These are phyloP conservation scores for Sarocladium kiliense DNA, from an alignment of 2,329 filamentous ascomycete species.

Conservation along the genomic window DNA sequence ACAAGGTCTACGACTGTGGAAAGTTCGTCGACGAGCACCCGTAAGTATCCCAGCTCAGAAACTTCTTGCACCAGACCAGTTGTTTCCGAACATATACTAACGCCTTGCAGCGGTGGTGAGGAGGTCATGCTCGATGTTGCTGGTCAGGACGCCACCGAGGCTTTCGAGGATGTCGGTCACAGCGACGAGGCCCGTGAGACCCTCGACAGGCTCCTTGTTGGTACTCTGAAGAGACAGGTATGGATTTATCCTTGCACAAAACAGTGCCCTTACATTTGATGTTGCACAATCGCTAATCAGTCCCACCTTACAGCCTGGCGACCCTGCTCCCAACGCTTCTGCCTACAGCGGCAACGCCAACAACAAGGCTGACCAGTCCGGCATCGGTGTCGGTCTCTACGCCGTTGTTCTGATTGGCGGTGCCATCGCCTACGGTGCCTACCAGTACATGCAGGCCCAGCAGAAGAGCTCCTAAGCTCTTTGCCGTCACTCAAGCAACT, in stretches of 20 bases:
- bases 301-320: conserved; percentile 55
- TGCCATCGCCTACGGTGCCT: conserved; percentile 70
- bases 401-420: conserved; percentile 74
- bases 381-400: conserved; percentile 76
- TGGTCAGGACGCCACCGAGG: conserved; percentile 94
- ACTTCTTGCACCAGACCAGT: neutral
- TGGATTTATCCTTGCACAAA: conserved; percentile 30
- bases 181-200: conserved; percentile 97
- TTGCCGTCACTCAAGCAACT: neutral
- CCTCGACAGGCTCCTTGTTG: conserved; percentile 70
- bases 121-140: conserved; percentile 95
- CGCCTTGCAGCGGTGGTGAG: conserved; percentile 74
- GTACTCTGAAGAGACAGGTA: conserved; percentile 76
- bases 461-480: conserved; percentile 21
- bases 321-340: conserved; percentile 66
- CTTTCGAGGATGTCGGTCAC: conserved; percentile 99
- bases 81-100: neutral
- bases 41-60: conserved; percentile 41
- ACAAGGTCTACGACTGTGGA: conserved; percentile 88
- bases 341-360: conserved; percentile 40
- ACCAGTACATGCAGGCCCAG: conserved; percentile 72
- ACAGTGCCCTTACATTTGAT: no score
- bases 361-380: conserved; percentile 42
- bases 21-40: conserved; percentile 97
- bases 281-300: neutral